These are phyloP conservation scores for Ephemerocybe angulata DNA, from an alignment of 768 basidiomycete genomes.

Conservation along the genomic window DNA sequence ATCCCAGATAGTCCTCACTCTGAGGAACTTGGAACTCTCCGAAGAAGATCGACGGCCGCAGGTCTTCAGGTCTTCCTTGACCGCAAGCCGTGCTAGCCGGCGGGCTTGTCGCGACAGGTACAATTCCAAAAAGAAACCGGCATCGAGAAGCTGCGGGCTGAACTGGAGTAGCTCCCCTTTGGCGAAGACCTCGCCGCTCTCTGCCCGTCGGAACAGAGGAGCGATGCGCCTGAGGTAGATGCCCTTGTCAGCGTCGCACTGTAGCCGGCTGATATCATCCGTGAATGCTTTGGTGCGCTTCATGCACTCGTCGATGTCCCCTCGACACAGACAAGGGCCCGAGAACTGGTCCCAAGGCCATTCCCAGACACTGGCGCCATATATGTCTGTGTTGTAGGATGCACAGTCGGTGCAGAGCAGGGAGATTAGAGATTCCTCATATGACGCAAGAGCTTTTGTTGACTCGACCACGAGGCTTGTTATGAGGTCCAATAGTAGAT, in stretches of 20 bases:
- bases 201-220: not conserved
- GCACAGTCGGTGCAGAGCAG: constrained; percentile 49
- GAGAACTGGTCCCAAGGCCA: constrained; percentile 57
- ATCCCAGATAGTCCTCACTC: constrained; percentile 36
- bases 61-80: constrained; percentile 2
- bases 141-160: constrained; percentile 31
- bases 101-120: constrained; percentile 39
- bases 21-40: constrained; percentile 7
- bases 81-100: constrained; percentile 9
- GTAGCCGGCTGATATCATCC: constrained; percentile 13
- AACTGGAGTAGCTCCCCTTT: constrained; percentile 5
- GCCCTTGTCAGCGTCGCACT: constrained; percentile 2
- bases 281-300: not conserved
- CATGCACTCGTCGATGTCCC: constrained; percentile 12
- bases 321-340: constrained; percentile 44
- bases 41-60: not conserved
- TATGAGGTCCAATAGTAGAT: constrained; percentile 43
- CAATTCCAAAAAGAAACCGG: constrained; percentile 43
- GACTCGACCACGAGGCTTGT: constrained; percentile 40
- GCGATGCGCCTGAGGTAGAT: not conserved
- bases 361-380: constrained; percentile 47
- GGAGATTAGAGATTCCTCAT: constrained; percentile 37
- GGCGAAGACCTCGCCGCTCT: not conserved
- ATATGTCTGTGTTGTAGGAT: constrained; percentile 51
- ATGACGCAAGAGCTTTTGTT: constrained; percentile 35